These are phyloP conservation scores for Pseudogymnoascus sp. DNA, from an alignment of 2,329 filamentous ascomycete genomes.

Conservation along the genomic window DNA sequence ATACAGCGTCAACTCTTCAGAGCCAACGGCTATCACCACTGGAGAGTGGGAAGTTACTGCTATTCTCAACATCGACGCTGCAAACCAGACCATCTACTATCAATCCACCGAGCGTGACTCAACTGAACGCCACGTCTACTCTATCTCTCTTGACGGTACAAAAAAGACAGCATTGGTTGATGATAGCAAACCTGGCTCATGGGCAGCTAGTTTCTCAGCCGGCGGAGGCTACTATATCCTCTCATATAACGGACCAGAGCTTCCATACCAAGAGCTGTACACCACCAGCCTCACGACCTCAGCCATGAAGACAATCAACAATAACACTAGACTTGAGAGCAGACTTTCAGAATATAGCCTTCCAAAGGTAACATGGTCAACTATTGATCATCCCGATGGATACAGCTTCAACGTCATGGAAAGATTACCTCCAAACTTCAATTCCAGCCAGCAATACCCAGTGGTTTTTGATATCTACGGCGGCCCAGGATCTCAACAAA, in stretches of 20 bases:
- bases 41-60: conserved; percentile 55
- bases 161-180: conserved; percentile 55
- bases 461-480: conserved; percentile 63
- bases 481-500: conserved; percentile 57
- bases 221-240: conserved; percentile 52
- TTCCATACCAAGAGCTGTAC: conserved; percentile 64
- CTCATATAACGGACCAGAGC: conserved; percentile 56
- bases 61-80: conserved; percentile 53
- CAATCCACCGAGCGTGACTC: conserved; percentile 58
- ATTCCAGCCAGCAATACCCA: conserved; percentile 56
- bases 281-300: conserved; percentile 43
- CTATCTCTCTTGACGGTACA: conserved; percentile 49
- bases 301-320: conserved; percentile 51
- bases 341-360: conserved; percentile 54
- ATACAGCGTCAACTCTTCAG: conserved; percentile 49
- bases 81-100: conserved; percentile 54
- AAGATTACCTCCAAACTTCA: conserved; percentile 57
- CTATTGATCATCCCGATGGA: conserved; percentile 54
- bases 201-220: conserved; percentile 56
- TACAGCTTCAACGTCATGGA: conserved; percentile 59
- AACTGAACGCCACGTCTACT: conserved; percentile 62
- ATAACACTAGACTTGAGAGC: conserved; percentile 50
- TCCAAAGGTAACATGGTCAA: conserved; percentile 55
- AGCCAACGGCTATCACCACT: conserved; percentile 49
- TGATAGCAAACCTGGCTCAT: conserved; percentile 50